Conservation (phyloP, 371 early-diverging fungal species). For the Furculomyces boomerangus region DNA sequence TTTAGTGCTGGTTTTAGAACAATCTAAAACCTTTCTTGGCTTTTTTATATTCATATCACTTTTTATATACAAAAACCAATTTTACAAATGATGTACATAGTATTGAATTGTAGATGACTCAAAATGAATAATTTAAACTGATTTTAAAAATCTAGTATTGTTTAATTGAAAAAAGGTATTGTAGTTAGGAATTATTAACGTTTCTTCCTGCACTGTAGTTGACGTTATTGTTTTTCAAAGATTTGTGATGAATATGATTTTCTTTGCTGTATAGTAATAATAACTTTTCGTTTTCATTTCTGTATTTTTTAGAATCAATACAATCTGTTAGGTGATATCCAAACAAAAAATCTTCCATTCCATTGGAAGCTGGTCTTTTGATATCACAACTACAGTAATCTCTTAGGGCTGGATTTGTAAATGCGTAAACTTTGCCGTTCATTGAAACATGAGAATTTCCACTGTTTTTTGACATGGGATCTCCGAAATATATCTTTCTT, state of each 20-base stretch:
- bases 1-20: no score
- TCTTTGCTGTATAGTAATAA: background rate
- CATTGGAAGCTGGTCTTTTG: background rate
- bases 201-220: background rate
- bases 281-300: background rate
- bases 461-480: background rate
- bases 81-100: no score
- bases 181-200: no score
- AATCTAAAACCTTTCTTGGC: no score
- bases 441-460: background rate
- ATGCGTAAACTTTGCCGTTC: constrained; percentile 1
- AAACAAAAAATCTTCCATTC: background rate
- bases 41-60: no score
- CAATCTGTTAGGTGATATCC: background rate
- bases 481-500: constrained; percentile 1
- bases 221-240: background rate
- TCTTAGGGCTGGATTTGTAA: background rate
- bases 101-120: no score
- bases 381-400: background rate
- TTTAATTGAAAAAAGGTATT: no score
- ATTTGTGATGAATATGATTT: background rate
- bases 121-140: no score
- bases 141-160: no score
- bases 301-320: background rate
- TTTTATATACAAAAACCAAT: no score